Evolutionary conservation across 2,329 filamentous ascomycete genomes (phyloP).

Genomic region (Pseudogymnoascus sp.): DNA sequence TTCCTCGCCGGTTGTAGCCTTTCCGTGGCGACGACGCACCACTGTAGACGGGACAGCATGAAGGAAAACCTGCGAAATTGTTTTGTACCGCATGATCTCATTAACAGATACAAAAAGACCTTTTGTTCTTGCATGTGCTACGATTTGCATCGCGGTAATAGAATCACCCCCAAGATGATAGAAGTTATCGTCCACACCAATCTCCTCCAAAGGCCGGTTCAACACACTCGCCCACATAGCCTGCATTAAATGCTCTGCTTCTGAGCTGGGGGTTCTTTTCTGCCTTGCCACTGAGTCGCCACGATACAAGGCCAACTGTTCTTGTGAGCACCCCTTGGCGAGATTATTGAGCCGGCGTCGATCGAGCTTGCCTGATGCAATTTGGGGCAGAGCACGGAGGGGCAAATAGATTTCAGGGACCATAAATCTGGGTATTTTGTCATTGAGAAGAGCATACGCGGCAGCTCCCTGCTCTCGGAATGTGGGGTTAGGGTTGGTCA

Average conservation of each 20-base stretch:
- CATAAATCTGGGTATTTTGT: neutral
- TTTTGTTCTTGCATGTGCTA: constrained; percentile 8
- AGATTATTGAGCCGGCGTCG: neutral
- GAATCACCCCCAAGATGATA: constrained; percentile 14
- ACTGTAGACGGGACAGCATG: neutral
- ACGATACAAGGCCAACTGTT: constrained; percentile 11
- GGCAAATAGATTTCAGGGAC: neutral
- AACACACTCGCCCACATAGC: neutral
- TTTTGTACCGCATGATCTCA: neutral
- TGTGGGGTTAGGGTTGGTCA: neutral
- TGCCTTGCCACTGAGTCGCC: constrained; percentile 8
- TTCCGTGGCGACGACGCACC: neutral
- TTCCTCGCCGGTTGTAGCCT: neutral
- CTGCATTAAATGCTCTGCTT: neutral
- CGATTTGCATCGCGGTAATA: constrained; percentile 19
- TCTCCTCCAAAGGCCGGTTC: neutral
- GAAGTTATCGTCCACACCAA: constrained; percentile 7
- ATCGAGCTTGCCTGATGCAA: constrained; percentile 14
- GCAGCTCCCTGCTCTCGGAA: neutral
- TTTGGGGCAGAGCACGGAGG: constrained; percentile 11
- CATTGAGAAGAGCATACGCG: neutral
- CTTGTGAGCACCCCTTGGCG: neutral
- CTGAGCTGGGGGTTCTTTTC: neutral
- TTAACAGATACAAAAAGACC: neutral
- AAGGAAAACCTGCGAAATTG: neutral